Conservation (phyloP, 106 monocot genomes). For the Platanthera guangdongensis region DNA sequence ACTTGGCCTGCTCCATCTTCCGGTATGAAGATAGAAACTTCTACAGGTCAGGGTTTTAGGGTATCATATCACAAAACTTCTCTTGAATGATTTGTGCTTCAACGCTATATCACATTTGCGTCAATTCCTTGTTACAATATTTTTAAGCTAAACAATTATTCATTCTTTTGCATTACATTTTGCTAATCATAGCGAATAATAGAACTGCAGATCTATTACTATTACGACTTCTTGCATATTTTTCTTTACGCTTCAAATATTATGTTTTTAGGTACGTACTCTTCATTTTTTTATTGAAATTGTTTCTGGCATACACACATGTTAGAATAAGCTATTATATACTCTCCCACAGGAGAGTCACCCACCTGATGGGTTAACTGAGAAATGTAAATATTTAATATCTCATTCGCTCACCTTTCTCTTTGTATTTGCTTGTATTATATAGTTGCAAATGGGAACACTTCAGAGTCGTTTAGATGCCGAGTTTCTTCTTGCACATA, state of each 20-base stretch:
- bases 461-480: constrained; percentile 97
- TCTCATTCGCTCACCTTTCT: background rate
- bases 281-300: too few relatives aligned
- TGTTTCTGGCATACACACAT: too few relatives aligned
- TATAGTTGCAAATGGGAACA: constrained; percentile 87
- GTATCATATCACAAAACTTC: too few relatives aligned
- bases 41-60: too few relatives aligned
- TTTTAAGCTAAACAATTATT: background rate
- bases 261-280: too few relatives aligned
- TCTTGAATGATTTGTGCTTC: too few relatives aligned
- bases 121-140: background rate
- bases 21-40: too few relatives aligned
- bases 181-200: background rate
- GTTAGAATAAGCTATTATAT: too few relatives aligned
- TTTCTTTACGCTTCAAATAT: too few relatives aligned
- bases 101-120: too few relatives aligned
- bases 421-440: background rate
- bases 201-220: background rate
- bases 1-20: too few relatives aligned
- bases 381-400: background rate
- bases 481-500: constrained; percentile 93
- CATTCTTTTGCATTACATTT: background rate
- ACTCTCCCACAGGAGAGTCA: too few relatives aligned
- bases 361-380: background rate
- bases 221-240: background rate